Evolutionary conservation across 768 basidiomycete species (phyloP), one percentile per base, ranked within the genome.

Genomic region (Pulveroboletus frians): DNA sequence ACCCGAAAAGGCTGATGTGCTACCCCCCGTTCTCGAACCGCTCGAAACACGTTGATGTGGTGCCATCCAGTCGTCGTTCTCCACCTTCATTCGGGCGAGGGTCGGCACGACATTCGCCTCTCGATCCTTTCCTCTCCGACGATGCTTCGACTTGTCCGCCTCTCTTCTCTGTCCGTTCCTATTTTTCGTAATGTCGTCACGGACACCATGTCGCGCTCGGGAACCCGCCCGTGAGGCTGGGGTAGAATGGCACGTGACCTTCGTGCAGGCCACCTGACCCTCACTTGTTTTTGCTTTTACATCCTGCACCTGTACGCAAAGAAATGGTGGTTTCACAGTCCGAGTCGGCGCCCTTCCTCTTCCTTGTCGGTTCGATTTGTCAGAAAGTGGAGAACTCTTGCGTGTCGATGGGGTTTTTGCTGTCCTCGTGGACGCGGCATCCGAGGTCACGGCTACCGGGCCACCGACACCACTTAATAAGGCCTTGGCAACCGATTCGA

Each of bases 241-340:
- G 5, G 85, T 83, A 57, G 85, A 86, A 44, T 80, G 71, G 61
- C 87, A 88, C 39, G 81, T 69, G 26, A 88, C 86, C 27, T 73
- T 71, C 30, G 79, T 78, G 26, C 71, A 71, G 15, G 73, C 74
- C 5, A 88, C 74, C 14, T 67, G 58, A 1, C 70, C 66, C 32
- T 60, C 47, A 40, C 55, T 66, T 13, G 55, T 59, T 42, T 35
- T 58, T 8, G 60, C 59, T 34, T 64, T 70, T 26, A 53, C 47
- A 11, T 64, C 66, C 21, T 69, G 69, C 29, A 67, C 64, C 54
- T 68, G 67, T 11, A 65, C 58, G 39, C 59, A 68, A 18, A 68
- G 63, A 26, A 69, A 60, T 10, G 63, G 69, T 4, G 75, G 74
- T 8, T 53, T 62, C 31, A 49, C 41, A 17, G 37, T 43, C 27